Percentiles rank a stretch among this genome's conserved stretches.
These are phyloP conservation scores for Crepidotus variabilis DNA, from an alignment of 768 basidiomycete genomes.

Conservation along the genomic window DNA sequence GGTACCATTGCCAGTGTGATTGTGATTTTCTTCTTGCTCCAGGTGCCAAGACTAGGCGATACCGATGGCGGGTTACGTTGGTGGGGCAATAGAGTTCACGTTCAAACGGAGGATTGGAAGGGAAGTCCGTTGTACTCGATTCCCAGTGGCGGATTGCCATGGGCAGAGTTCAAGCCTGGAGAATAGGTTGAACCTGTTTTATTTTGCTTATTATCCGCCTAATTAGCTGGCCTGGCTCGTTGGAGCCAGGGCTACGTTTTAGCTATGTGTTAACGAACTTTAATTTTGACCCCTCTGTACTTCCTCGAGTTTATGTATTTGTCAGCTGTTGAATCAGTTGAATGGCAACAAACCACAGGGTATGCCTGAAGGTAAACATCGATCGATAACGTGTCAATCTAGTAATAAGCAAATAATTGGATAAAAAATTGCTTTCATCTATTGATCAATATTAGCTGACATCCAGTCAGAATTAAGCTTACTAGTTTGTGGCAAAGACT, in stretches of 20 bases:
- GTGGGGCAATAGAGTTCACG: conserved; percentile 72
- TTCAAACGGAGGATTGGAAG: conserved; percentile 48
- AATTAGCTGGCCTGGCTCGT: too few species aligned
- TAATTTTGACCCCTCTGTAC: too few species aligned
- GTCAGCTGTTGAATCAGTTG: too few species aligned
- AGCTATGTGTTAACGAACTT: too few species aligned
- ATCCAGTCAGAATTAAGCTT: not conserved
- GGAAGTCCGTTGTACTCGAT: conserved; percentile 37
- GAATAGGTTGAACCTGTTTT: not conserved
- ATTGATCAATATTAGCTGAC: too few species aligned
- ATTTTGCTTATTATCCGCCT: not conserved
- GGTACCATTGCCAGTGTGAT: conserved; percentile 65
- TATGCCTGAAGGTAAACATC: too few species aligned
- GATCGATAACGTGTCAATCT: too few species aligned
- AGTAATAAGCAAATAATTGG: too few species aligned
- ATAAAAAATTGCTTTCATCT: too few species aligned
- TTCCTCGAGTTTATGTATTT: too few species aligned
- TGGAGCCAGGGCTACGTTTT: too few species aligned
- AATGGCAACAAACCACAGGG: too few species aligned
- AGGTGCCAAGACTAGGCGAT: conserved; percentile 45
- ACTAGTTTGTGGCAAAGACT: not conserved
- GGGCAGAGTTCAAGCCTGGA: conserved; percentile 5
- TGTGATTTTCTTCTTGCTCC: conserved; percentile 78
- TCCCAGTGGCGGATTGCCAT: conserved; percentile 37
- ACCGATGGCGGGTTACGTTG: conserved; percentile 40